A percentile compares a stretch with the other conserved stretches of the same genome.
These are phyloP conservation scores for Rhizopogon roseolus DNA, from an alignment of 768 basidiomycete species.

Conservation along the genomic window DNA sequence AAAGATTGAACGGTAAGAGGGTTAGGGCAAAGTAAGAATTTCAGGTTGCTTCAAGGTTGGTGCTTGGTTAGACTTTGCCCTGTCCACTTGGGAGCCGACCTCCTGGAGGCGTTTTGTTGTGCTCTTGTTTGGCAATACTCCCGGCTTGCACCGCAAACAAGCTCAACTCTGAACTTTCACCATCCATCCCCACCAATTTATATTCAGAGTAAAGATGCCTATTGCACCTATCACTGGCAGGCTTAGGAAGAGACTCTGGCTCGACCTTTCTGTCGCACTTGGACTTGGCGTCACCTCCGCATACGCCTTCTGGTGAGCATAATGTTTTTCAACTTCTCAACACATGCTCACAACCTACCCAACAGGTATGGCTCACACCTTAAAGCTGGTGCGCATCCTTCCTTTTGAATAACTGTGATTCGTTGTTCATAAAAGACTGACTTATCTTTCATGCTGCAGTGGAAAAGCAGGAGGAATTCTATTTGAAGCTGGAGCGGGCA, in stretches of 20 bases:
- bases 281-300: conserved; percentile 73
- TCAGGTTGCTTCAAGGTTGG: too few species aligned
- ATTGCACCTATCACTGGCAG: conserved; percentile 91
- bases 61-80: neutral
- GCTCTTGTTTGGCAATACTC: conserved; percentile 24
- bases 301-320: conserved; percentile 79
- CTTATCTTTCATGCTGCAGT: conserved; percentile 40
- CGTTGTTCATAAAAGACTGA: conserved; percentile 3
- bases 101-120: conserved; percentile 20
- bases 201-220: conserved; percentile 46
- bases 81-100: conserved; percentile 14
- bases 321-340: conserved; percentile 8
- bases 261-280: conserved; percentile 70
- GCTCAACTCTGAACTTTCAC: conserved; percentile 9
- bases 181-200: conserved; percentile 14
- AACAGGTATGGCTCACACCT: conserved; percentile 81
- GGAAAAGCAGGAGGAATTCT: conserved; percentile 78
- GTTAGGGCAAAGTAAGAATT: neutral
- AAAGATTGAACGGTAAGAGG: neutral
- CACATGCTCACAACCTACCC: conserved; percentile 19
- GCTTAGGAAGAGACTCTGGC: conserved; percentile 90
- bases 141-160: conserved; percentile 24
- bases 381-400: conserved; percentile 52
- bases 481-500: conserved; percentile 76
- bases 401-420: neutral